Evolutionary conservation across 345 rosid genomes (phyloP).

Genomic region (Gossypium ekmanianum): DNA sequence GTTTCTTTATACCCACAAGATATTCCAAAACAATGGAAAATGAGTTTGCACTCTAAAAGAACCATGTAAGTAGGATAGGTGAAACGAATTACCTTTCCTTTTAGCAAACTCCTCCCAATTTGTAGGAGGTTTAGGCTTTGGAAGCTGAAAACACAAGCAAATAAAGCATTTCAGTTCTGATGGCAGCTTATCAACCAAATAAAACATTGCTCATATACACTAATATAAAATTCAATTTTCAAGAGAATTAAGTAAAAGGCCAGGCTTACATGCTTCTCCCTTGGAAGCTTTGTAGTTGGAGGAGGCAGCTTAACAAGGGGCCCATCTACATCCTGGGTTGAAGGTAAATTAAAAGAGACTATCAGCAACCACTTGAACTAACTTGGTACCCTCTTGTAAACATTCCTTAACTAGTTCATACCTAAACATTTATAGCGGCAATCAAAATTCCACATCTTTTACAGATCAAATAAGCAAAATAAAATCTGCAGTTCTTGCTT

Average conservation of each 20-base stretch:
- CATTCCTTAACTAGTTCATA: conserved; percentile 63
- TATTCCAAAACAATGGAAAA: conserved; percentile 10
- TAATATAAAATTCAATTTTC: background rate
- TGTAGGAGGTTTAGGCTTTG: conserved; percentile 54
- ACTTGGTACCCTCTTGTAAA: conserved; percentile 54
- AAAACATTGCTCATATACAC: background rate
- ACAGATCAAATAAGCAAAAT: conserved; percentile 2
- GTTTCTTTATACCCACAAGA: conserved; percentile 71
- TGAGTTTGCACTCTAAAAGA: background rate
- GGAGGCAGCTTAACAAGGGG: conserved; percentile 78
- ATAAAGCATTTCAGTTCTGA: background rate
- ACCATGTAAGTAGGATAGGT: background rate
- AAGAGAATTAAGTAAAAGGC: background rate
- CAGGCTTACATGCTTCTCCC: conserved; percentile 73
- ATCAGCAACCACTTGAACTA: conserved; percentile 69
- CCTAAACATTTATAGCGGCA: conserved; percentile 30
- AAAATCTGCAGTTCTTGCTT: background rate
- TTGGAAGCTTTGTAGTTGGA: conserved; percentile 68
- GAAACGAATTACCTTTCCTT: conserved; percentile 39
- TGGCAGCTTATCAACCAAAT: background rate
- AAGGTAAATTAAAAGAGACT: conserved; percentile 69
- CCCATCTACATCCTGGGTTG: conserved; percentile 69
- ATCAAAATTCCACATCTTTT: background rate
- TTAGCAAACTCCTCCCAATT: conserved; percentile 52
- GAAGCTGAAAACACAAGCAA: conserved; percentile 36